Evolutionary conservation across 2,329 filamentous ascomycete species (phyloP).

Genomic region (Colletotrichum sp.): DNA sequence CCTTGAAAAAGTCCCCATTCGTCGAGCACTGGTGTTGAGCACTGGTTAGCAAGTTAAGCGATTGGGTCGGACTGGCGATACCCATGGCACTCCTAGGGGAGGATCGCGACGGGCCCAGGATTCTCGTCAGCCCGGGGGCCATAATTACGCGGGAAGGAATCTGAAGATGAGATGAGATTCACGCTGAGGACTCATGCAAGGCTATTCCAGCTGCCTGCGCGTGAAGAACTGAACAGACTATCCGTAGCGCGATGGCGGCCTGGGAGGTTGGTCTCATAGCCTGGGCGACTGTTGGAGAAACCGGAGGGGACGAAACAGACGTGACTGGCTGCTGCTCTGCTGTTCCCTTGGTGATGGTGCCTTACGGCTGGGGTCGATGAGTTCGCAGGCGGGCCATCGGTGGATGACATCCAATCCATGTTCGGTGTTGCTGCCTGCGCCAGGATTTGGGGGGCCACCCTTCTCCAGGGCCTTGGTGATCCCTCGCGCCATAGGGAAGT

Average conservation of each 20-base stretch:
- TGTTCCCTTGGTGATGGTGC: constrained; percentile 17
- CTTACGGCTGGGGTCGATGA: background rate
- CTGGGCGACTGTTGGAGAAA: background rate
- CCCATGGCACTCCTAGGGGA: background rate
- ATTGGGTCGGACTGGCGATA: background rate
- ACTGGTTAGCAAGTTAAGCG: background rate
- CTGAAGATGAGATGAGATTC: constrained; percentile 16
- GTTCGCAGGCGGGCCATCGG: constrained; percentile 2
- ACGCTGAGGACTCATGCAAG: constrained; percentile 13
- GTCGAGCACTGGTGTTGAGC: background rate
- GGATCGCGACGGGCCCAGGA: background rate
- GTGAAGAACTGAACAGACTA: constrained; percentile 11
- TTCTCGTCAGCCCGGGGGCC: background rate
- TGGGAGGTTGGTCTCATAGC: background rate
- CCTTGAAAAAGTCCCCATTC: background rate
- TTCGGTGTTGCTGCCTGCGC: constrained; percentile 15
- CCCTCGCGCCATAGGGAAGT: background rate
- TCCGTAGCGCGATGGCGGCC: background rate
- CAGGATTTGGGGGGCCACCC: background rate
- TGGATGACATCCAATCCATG: constrained; percentile 19
- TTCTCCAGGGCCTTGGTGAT: background rate
- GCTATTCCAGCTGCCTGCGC: constrained; percentile 3
- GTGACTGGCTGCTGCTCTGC: background rate
- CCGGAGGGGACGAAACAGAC: background rate
- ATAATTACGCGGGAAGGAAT: background rate